These are phyloP conservation scores for Paracamarosporium sp. DNA, from an alignment of 2,329 filamentous ascomycete species.

Conservation along the genomic window DNA sequence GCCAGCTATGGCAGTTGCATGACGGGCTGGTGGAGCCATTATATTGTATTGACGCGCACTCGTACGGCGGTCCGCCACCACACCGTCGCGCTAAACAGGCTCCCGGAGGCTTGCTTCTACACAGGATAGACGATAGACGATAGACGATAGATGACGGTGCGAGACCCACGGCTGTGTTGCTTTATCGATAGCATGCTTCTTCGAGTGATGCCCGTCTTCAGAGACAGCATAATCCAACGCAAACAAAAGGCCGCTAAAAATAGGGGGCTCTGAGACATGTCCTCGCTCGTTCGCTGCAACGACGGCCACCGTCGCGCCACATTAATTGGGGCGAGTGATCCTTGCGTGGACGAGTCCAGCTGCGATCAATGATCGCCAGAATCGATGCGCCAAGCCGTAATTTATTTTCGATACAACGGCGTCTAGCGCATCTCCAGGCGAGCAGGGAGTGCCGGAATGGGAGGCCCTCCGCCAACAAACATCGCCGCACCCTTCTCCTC, in stretches of 20 bases:
- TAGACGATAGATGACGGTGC: neutral
- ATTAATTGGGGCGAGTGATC: neutral
- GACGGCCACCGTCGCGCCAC: neutral
- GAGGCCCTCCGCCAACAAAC: slow-evolving; percentile 20
- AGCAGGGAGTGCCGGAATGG: slow-evolving; percentile 10
- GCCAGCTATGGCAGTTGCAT: neutral
- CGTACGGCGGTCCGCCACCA: neutral
- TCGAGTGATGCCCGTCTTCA: neutral
- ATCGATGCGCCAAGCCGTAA: slow-evolving; percentile 11
- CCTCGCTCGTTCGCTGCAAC: neutral
- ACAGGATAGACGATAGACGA: neutral
- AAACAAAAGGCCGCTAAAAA: slow-evolving; percentile 3
- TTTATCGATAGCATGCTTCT: neutral
- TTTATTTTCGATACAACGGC: slow-evolving; percentile 14
- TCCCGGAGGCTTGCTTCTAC: neutral
- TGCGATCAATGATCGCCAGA: slow-evolving; percentile 2
- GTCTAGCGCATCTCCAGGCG: slow-evolving; percentile 1
- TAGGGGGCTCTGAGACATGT: neutral
- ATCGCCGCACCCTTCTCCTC: slow-evolving; percentile 18
- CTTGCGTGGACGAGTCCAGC: neutral
- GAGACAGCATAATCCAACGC: neutral
- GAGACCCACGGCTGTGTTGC: neutral
- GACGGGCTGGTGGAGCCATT: neutral
- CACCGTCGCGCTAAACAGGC: neutral
- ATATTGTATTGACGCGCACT: slow-evolving; percentile 1